phyloP scores from a whole-genome alignment of 2,329 filamentous ascomycete genomes.

The Aspergillus pseudonomiae region DNA sequence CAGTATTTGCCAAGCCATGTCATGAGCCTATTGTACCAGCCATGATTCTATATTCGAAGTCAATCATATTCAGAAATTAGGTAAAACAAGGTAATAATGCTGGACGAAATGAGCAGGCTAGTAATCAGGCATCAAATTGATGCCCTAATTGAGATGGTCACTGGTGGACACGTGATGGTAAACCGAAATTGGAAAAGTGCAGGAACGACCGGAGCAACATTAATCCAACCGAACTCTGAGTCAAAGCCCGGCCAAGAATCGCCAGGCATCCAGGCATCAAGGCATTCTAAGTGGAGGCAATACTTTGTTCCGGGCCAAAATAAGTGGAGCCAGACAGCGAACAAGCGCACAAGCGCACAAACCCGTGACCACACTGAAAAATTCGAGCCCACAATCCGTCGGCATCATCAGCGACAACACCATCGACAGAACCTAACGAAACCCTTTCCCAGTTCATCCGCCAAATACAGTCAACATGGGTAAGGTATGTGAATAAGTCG shows the following conservation, averaged over 20 bases:
- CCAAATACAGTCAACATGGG: constrained; percentile 17
- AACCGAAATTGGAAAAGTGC: background rate
- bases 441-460: constrained; percentile 1
- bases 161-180: background rate
- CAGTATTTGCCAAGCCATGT: background rate
- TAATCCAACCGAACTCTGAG: constrained; percentile 5
- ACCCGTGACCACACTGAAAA: constrained; percentile 18
- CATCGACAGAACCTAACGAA: constrained; percentile 11
- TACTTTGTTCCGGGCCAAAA: constrained; percentile 6
- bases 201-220: background rate
- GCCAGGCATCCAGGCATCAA: background rate
- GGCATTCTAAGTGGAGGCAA: constrained; percentile 2
- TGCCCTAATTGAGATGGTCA: background rate
- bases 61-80: background rate
- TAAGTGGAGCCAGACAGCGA: constrained; percentile 1
- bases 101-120: background rate
- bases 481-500: constrained; percentile 15
- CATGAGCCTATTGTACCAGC: background rate
- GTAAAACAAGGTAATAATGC: background rate
- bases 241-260: background rate
- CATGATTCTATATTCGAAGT: background rate
- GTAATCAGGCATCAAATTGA: too few relatives aligned
- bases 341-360: constrained; percentile 15
- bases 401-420: constrained; percentile 13
- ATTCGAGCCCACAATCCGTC: constrained; percentile 14